Percentiles rank a stretch among this genome's conserved stretches.
Evolutionary conservation across 768 basidiomycete genomes (phyloP).

Genomic region (Paxillus involutus): DNA sequence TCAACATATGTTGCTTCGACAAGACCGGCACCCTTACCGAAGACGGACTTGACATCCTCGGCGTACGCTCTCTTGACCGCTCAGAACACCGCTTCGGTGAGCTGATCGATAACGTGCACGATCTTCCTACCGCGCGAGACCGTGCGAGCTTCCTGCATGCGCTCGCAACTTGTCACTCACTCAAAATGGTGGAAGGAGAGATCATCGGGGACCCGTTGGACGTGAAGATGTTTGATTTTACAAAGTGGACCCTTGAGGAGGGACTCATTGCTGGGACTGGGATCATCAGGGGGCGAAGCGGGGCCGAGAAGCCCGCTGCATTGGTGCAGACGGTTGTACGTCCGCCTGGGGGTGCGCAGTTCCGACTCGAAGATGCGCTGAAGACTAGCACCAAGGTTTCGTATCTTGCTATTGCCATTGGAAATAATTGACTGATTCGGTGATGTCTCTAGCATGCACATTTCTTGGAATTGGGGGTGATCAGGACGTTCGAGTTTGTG

Average conservation of each 20-base stretch:
- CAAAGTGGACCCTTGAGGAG: constrained; percentile 94
- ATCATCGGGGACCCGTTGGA: constrained; percentile 96
- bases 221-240: constrained; percentile 97
- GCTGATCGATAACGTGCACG: constrained; percentile 81
- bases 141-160: constrained; percentile 90
- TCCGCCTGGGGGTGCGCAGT: constrained; percentile 90
- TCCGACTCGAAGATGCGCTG: constrained; percentile 90
- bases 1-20: constrained; percentile 98
- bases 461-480: constrained; percentile 95
- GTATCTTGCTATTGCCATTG: constrained; percentile 9
- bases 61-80: constrained; percentile 84
- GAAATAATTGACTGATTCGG: constrained; percentile 3
- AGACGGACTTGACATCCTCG: constrained; percentile 95
- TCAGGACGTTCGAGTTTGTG: constrained; percentile 95
- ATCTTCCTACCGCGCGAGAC: constrained; percentile 68
- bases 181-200: constrained; percentile 86
- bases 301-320: constrained; percentile 71
- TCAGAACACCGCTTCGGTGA: constrained; percentile 82
- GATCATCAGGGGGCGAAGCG: constrained; percentile 63
- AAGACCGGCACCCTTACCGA: constrained; percentile 99
- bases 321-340: constrained; percentile 96
- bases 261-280: constrained; percentile 72
- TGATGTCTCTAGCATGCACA: constrained; percentile 72
- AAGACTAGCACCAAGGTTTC: constrained; percentile 76
- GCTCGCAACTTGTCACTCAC: constrained; percentile 92